These are phyloP conservation scores for Penicillium concentricum DNA, from an alignment of 2,329 filamentous ascomycete species.

Conservation along the genomic window DNA sequence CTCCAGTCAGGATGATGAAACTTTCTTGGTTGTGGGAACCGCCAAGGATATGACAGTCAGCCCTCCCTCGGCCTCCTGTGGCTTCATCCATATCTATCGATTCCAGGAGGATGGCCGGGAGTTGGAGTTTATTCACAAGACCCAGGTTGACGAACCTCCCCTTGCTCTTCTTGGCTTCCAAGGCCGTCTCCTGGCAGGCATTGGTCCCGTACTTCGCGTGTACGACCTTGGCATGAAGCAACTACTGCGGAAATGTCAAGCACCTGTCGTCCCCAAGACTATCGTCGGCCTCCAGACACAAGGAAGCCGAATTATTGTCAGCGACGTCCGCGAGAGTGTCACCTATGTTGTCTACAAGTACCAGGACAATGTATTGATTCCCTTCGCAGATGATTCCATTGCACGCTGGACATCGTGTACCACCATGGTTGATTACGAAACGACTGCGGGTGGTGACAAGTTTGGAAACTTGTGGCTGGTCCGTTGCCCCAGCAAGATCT, in stretches of 20 bases:
- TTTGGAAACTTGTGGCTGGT: conserved; percentile 96
- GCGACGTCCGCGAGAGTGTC: conserved; percentile 88
- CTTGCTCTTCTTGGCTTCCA: conserved; percentile 92
- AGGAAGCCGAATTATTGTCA: conserved; percentile 85
- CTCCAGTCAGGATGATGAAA: conserved; percentile 81
- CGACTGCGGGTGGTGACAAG: conserved; percentile 90
- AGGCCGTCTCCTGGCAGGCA: conserved; percentile 80
- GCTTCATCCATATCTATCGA: conserved; percentile 89
- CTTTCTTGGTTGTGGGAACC: conserved; percentile 90
- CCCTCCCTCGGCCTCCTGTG: conserved; percentile 71
- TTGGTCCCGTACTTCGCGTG: conserved; percentile 77
- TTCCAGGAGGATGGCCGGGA: conserved; percentile 83
- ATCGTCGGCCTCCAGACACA: conserved; percentile 88
- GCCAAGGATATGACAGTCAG: conserved; percentile 83
- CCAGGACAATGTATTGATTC: conserved; percentile 84
- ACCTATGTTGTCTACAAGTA: conserved; percentile 93
- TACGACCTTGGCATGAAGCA: conserved; percentile 94
- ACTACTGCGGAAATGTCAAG: conserved; percentile 86
- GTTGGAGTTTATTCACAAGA: conserved; percentile 95
- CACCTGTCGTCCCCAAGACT: conserved; percentile 73
- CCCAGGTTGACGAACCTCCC: conserved; percentile 83
- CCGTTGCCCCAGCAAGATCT: conserved; percentile 80
- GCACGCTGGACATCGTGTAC: conserved; percentile 87
- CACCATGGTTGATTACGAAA: conserved; percentile 97
- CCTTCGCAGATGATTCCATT: conserved; percentile 87